Conservation (phyloP, 352 stramenopile species). For the Pythium aquatile region DNA sequence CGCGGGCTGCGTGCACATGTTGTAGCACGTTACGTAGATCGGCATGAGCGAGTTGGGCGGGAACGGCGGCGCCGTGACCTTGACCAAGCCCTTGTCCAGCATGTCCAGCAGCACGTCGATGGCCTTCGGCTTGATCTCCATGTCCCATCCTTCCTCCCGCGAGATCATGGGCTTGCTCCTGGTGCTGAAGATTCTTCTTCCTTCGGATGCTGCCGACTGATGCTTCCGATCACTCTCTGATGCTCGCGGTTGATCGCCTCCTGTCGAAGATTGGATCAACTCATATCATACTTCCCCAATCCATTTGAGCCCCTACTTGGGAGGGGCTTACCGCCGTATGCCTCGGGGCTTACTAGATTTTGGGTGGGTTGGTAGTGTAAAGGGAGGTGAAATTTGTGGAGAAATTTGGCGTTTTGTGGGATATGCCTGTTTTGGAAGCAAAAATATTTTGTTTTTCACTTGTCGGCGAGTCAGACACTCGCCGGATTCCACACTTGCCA, state of each 20-base stretch:
- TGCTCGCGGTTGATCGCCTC: background rate
- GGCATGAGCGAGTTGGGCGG: slow-evolving; percentile 85
- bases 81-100: slow-evolving; percentile 84
- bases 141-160: slow-evolving; percentile 84
- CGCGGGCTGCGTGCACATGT: slow-evolving; percentile 99
- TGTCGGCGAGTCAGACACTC: no score
- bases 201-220: background rate
- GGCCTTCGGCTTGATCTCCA: slow-evolving; percentile 87
- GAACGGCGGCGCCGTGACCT: slow-evolving; percentile 78
- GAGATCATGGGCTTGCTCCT: slow-evolving; percentile 87
- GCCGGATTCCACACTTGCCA: no score
- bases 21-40: slow-evolving; percentile 95
- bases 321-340: no score
- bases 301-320: no score
- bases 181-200: background rate
- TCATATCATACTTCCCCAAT: background rate
- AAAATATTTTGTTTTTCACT: no score
- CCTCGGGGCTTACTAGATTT: no score
- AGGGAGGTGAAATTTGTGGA: no score
- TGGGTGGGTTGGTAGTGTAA: no score
- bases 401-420: no score
- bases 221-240: background rate
- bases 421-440: no score
- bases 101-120: slow-evolving; percentile 88
- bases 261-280: slow-evolving; percentile 7